A percentile compares a stretch with the other conserved stretches of the same genome.
Evolutionary conservation across 768 basidiomycete genomes (phyloP).

Genomic region (Gautieria morchelliformis): DNA sequence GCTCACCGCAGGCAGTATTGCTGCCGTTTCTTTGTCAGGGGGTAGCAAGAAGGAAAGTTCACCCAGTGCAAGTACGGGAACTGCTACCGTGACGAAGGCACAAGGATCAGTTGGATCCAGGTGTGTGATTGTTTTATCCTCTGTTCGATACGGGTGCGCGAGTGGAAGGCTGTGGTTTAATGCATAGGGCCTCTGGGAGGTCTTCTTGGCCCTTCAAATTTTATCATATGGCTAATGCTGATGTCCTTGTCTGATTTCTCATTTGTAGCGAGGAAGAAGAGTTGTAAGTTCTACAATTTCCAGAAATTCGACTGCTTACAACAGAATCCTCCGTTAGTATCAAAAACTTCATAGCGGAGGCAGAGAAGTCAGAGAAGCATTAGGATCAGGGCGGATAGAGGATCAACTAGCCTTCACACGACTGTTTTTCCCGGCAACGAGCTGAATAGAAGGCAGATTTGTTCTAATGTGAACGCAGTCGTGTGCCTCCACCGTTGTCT

Average conservation of each 20-base stretch:
- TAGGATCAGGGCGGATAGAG: slow-evolving; percentile 10
- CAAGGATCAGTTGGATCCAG: slow-evolving; percentile 58
- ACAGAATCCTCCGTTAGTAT: slow-evolving; percentile 42
- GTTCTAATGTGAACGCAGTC: neutral
- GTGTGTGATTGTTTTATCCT: slow-evolving; percentile 32
- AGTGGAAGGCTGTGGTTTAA: neutral
- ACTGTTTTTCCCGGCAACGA: no score
- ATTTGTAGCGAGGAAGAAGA: slow-evolving; percentile 66
- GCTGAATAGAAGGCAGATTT: neutral
- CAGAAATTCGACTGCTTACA: slow-evolving; percentile 13
- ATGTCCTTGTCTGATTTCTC: neutral
- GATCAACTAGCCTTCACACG: no score
- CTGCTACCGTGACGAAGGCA: slow-evolving; percentile 38
- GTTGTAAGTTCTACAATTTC: slow-evolving; percentile 40
- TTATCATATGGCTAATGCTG: neutral
- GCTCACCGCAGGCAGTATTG: slow-evolving; percentile 37
- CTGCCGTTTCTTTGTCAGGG: slow-evolving; percentile 42
- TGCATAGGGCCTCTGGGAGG: neutral
- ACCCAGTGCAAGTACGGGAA: slow-evolving; percentile 32
- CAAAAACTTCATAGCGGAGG: slow-evolving; percentile 69
- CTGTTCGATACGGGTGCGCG: neutral
- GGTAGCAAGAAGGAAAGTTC: slow-evolving; percentile 44
- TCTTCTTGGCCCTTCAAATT: no score
- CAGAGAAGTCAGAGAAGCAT: slow-evolving; percentile 57
- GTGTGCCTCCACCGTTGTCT: neutral